phyloP scores from a whole-genome alignment of 306 rosid genomes.

The Pterocarpus macrocarpus region DNA sequence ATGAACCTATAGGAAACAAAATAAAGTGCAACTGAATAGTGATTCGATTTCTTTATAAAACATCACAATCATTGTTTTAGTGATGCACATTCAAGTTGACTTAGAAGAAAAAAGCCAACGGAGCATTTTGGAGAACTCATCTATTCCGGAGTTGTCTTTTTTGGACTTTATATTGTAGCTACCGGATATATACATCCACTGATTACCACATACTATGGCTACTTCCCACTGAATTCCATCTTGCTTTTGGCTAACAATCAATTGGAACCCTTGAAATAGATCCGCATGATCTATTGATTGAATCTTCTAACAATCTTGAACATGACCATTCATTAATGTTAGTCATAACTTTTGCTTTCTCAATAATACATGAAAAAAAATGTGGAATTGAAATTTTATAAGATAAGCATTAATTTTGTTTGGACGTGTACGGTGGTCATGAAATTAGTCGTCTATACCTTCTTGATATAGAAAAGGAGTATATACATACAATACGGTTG shows the following conservation, averaged over 20 bases:
- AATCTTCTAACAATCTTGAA: slow-evolving; percentile 22
- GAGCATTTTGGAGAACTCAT: slow-evolving; percentile 38
- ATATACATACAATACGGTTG: slow-evolving; percentile 14
- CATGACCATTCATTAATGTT: slow-evolving; percentile 10
- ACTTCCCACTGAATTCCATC: slow-evolving; percentile 42
- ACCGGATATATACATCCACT: slow-evolving; percentile 14
- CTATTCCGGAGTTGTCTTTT: slow-evolving; percentile 2
- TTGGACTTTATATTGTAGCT: slow-evolving; percentile 4
- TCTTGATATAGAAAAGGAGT: slow-evolving; percentile 12
- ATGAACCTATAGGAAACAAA: slow-evolving; percentile 41
- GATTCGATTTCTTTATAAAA: slow-evolving; percentile 29
- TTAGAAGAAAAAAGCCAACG: slow-evolving; percentile 41
- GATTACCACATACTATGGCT: slow-evolving; percentile 39
- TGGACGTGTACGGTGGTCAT: slow-evolving; percentile 11
- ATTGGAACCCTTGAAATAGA: slow-evolving; percentile 30
- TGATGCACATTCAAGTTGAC: slow-evolving; percentile 53
- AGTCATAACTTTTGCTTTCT: neutral
- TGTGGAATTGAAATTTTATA: slow-evolving; percentile 13
- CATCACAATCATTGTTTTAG: slow-evolving; percentile 37
- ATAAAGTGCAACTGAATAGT: slow-evolving; percentile 38
- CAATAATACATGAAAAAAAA: neutral
- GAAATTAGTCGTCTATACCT: slow-evolving; percentile 16
- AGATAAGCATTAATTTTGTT: slow-evolving; percentile 9
- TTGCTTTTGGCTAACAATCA: slow-evolving; percentile 20
- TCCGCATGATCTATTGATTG: slow-evolving; percentile 29